Base-by-base conservation (phyloP, 805 yeast genomes). In the Pichia sporocuriosa region DNA sequence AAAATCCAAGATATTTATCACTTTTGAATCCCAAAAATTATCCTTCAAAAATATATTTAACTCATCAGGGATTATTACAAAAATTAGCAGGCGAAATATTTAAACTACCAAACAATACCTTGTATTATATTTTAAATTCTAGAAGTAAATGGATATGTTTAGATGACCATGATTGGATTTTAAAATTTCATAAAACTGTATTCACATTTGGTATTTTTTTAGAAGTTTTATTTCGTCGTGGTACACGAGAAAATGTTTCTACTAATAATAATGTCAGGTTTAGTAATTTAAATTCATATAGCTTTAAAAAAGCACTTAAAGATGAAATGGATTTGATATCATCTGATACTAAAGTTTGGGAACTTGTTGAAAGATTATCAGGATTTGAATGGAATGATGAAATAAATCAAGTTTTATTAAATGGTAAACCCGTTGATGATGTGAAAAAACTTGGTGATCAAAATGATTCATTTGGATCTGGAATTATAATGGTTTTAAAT, bases 11-110 rank as follows among this genome's bases (percentile, higher is more conserved):
- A 13, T 21, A 30, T n/a, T 37, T 48, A 21, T 16, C 30, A 15
- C 10, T 35, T 3, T 20, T 45, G 17, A 48, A 48, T 32, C 49
- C 49, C 1, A 48, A 43, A 33, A 40, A 40, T 13, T 48, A 43
- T 24, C 20, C 40, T 9, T 45, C 51, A 2, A 38, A 34, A 13
- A 32, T 45, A 7, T 48, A 48, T 28, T 28, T 48, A 9, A 31
- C 36, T 22, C n/a, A 31, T 15, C 47, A 45, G 22, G 20, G 19
- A 13, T 21, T 43, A 30, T 24, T 48, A n/a, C 31, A 33, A 17
- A 33, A 35, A n/a, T 24, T 48, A 16, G 32, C 47, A 4, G 23
- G 13, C 4, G 28, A 32, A 13, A n/a, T 45, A 32, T 43, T 43
- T n/a, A 19, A 26, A n/a, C 23, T 32, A 33, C 35, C 36, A 8